Base-by-base conservation (phyloP, 2,329 filamentous ascomycete genomes). In the Hysterium pulicare region DNA sequence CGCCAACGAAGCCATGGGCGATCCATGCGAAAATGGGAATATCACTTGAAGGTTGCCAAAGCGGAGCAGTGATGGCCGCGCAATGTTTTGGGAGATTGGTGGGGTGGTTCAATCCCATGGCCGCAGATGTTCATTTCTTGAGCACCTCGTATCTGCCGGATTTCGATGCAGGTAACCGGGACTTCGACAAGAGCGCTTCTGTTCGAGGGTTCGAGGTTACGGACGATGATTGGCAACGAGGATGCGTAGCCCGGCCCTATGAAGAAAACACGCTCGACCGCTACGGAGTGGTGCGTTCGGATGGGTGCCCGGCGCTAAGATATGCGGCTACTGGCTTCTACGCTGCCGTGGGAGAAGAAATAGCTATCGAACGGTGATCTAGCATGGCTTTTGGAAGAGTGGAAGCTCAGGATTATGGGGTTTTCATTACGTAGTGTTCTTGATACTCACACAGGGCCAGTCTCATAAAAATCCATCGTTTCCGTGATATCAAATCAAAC, bases 51-150 rank as follows among this genome's bases (percentile, higher is more conserved):
- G 17, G 33, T 13, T 13, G 19, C 5, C 10, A 20, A 5, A 15
- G 15, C 5, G 33, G 33, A 15, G 33, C 19, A 15, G 33, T 34
- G 3, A 34, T 34, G 33, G 33, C 33, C 11, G 33, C 33, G 4
- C 33, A 17, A 17, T 34, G 33, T 16, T 13, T 10, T 5, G 33
- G 33, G 15, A 3, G 33, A 20, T 16, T 34, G 5, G n/a, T 34
- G 11, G 33, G 33, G 10, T 34, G 33, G 33, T 34, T 34, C 11
- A 34, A 34, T 20, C 33, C 33, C 19, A 15, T 34, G 17, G 33
- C 33, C 3, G 33, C 33, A 11, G 33, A 34, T 20, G 17, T 34
- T 34, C 15, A 10, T 16, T 34, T 34, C 11, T 10, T 34, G n/a
- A 34, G 33, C 10, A 13, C 13, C 5, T 11, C 11, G 5, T 34